Evolutionary conservation across 768 basidiomycete genomes (phyloP).

Genomic region (Gymnopilus dilepis): DNA sequence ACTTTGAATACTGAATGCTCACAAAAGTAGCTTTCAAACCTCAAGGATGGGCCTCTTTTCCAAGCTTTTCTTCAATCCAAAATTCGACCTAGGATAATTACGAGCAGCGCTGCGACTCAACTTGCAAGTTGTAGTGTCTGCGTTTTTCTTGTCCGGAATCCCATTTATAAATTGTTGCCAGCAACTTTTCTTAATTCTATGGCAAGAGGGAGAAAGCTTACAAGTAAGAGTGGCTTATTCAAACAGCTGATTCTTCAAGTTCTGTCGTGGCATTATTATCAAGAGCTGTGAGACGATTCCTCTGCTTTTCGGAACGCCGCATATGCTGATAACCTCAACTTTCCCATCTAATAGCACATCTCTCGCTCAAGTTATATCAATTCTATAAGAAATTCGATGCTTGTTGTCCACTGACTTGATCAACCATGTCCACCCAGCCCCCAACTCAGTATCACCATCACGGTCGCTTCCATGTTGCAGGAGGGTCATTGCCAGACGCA

Average conservation of each 20-base stretch:
- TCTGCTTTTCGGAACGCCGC: not conserved
- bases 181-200: no score
- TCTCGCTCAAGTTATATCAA: not conserved
- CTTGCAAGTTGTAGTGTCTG: no score
- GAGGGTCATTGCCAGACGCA: constrained; percentile 60
- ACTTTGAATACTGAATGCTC: no score
- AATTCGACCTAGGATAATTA: no score
- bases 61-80: no score
- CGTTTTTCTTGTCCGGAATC: no score
- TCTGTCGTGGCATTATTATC: not conserved
- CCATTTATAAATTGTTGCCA: no score
- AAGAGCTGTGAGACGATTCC: constrained; percentile 5
- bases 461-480: constrained; percentile 55
- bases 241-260: not conserved
- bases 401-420: not conserved
- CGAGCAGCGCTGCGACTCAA: no score
- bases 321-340: constrained; percentile 1
- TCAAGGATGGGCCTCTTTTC: no score
- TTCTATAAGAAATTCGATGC: not conserved
- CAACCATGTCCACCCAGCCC: constrained; percentile 18
- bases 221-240: no score
- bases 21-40: no score
- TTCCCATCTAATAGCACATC: not conserved
- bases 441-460: constrained; percentile 55
- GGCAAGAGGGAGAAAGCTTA: no score